A percentile compares a stretch with the other conserved stretches of the same genome.
phyloP scores from a whole-genome alignment of 768 basidiomycete species.

The Amanita exitialis region DNA sequence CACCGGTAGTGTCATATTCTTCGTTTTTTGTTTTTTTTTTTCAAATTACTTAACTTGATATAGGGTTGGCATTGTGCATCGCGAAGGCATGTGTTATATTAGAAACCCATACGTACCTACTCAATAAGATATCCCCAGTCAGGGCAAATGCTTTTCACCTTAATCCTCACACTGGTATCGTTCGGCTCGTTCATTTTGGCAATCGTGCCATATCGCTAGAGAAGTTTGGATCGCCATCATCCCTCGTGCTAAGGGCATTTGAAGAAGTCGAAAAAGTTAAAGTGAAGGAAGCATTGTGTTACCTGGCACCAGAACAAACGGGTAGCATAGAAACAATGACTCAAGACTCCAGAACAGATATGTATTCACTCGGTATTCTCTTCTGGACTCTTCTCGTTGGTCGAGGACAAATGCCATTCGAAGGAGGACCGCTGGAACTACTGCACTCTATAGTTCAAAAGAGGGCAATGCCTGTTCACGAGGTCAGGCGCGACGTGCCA shows the following conservation, averaged over 20 bases:
- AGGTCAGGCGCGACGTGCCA: constrained; percentile 63
- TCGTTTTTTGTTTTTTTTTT: background rate
- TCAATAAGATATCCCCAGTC: constrained; percentile 25
- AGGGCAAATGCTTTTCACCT: constrained; percentile 71
- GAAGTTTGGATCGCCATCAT: constrained; percentile 61
- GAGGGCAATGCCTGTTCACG: constrained; percentile 65
- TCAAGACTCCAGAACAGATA: constrained; percentile 65
- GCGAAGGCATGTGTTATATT: constrained; percentile 41
- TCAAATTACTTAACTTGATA: constrained; percentile 6
- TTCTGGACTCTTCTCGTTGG: constrained; percentile 74
- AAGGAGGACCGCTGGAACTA: constrained; percentile 52
- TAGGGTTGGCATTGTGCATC: constrained; percentile 51
- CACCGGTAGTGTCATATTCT: constrained; percentile 34
- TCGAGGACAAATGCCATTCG: constrained; percentile 52
- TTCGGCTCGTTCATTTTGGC: constrained; percentile 65
- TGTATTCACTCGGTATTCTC: constrained; percentile 64
- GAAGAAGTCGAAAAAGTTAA: constrained; percentile 57
- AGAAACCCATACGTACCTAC: constrained; percentile 1
- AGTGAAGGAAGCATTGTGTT: constrained; percentile 68
- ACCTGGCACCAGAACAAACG: constrained; percentile 70
- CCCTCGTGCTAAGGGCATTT: constrained; percentile 50
- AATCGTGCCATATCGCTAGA: constrained; percentile 67
- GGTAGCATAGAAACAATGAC: constrained; percentile 63
- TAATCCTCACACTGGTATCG: constrained; percentile 58
- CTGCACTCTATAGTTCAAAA: constrained; percentile 65